A percentile compares a stretch with the other conserved stretches of the same genome.
phyloP scores from a whole-genome alignment of 768 basidiomycete genomes.

The Tricholoma bakamatsutake region DNA sequence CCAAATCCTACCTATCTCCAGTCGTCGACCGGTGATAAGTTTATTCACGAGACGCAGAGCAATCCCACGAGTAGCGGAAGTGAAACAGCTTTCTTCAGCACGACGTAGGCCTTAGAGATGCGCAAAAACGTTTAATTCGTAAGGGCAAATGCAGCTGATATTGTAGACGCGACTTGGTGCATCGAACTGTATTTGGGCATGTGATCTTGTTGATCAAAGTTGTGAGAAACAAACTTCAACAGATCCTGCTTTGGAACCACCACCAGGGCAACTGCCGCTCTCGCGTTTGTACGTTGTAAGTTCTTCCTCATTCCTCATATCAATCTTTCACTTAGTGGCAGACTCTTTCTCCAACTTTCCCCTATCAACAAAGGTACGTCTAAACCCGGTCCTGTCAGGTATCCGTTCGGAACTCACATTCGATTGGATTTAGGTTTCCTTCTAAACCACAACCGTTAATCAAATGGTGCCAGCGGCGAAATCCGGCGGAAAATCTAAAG shows the following conservation, averaged over 20 bases:
- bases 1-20: no score
- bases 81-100: no score
- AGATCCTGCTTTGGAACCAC: conserved; percentile 40
- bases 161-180: no score
- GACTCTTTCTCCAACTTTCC: not conserved
- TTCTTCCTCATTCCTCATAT: conserved; percentile 1
- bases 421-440: not conserved
- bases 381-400: conserved; percentile 3
- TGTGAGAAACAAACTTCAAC: conserved; percentile 31
- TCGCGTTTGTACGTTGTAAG: conserved; percentile 23
- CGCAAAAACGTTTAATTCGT: no score
- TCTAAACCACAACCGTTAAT: not conserved
- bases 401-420: not conserved
- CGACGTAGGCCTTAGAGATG: no score
- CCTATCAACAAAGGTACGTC: conserved; percentile 9
- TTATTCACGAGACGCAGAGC: no score
- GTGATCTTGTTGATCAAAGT: conserved; percentile 21
- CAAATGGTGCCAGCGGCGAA: conserved; percentile 45
- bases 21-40: no score
- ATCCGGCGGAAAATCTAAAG: conserved; percentile 60
- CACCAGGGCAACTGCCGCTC: conserved; percentile 28
- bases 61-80: no score
- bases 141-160: no score
- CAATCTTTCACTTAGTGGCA: not conserved
- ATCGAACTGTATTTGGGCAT: conserved; percentile 8